Evolutionary conservation across 805 yeast genomes (phyloP).

Genomic region (Myxozyma neglecta): DNA sequence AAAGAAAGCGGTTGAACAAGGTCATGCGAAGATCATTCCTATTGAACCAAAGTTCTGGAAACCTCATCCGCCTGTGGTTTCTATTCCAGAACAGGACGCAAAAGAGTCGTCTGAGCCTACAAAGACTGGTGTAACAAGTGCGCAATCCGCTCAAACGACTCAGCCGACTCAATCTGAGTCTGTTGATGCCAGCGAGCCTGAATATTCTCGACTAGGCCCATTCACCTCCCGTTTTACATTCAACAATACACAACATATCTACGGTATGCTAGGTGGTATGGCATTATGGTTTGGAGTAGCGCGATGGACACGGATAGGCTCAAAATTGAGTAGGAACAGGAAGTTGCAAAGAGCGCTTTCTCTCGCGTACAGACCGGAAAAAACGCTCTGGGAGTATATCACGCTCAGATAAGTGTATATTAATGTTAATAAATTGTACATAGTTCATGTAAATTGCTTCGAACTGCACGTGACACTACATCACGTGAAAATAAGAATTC

Average conservation of each 20-base stretch:
- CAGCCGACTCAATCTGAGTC: too few species aligned
- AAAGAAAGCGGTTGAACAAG: not conserved
- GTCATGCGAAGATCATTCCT: not conserved
- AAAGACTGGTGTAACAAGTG: not conserved
- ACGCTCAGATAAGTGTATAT: not conserved
- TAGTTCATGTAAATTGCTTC: not conserved
- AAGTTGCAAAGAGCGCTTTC: constrained; percentile 14
- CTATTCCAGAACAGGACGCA: not conserved
- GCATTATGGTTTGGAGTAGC: constrained; percentile 16
- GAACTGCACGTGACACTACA: not conserved
- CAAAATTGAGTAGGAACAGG: constrained; percentile 5
- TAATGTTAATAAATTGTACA: not conserved
- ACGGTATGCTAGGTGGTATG: constrained; percentile 21
- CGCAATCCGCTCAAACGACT: too few species aligned
- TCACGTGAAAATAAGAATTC: not conserved
- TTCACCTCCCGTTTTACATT: not conserved
- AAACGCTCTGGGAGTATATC: constrained; percentile 6
- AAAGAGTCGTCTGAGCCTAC: not conserved
- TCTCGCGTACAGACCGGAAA: constrained; percentile 7
- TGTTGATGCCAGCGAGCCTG: not conserved
- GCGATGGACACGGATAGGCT: constrained; percentile 24
- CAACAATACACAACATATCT: constrained; percentile 14
- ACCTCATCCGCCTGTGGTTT: not conserved
- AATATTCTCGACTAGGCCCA: not conserved
- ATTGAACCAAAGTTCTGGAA: not conserved